phyloP scores from a whole-genome alignment of 2,329 filamentous ascomycete genomes.

The Purpureocillium lavendulum region DNA sequence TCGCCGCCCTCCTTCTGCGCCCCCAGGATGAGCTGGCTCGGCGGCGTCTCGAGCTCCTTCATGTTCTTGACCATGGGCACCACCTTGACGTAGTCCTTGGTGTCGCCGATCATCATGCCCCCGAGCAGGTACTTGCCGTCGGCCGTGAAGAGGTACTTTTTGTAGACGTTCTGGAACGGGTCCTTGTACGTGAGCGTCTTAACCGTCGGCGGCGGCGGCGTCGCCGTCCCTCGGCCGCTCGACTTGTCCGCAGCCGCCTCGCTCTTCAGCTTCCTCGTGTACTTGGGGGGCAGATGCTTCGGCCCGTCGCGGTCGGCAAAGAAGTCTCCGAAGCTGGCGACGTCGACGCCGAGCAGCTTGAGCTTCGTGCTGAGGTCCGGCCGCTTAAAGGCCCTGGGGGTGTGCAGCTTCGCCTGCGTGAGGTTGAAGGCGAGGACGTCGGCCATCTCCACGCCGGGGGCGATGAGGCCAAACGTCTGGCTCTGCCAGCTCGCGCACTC shows the following conservation, averaged over 20 bases:
- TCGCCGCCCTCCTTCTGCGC: constrained; percentile 58
- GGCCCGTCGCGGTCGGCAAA: constrained; percentile 84
- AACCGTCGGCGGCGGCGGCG: too few species aligned
- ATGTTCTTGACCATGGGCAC: constrained; percentile 81
- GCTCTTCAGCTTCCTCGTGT: constrained; percentile 23
- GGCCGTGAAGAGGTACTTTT: constrained; percentile 85
- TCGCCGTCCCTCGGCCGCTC: too few species aligned
- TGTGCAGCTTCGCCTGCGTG: constrained; percentile 68
- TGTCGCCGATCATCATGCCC: constrained; percentile 98
- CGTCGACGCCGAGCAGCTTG: constrained; percentile 82
- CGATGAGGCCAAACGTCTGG: constrained; percentile 82
- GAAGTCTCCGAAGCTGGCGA: constrained; percentile 89
- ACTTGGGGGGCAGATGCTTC: constrained; percentile 58
- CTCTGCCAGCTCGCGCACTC: constrained; percentile 87
- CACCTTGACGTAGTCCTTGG: constrained; percentile 80
- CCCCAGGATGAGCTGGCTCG: constrained; percentile 76
- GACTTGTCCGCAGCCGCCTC: neutral
- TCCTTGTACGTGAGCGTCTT: constrained; percentile 85
- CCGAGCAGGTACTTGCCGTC: constrained; percentile 86
- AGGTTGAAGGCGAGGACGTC: constrained; percentile 88
- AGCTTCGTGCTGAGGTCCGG: constrained; percentile 88
- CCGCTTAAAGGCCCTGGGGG: constrained; percentile 62
- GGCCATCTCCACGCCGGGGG: constrained; percentile 86
- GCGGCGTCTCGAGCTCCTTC: constrained; percentile 69
- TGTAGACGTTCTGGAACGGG: constrained; percentile 81